These are phyloP conservation scores for Crepidotus variabilis DNA, from an alignment of 768 basidiomycete species.

Conservation along the genomic window DNA sequence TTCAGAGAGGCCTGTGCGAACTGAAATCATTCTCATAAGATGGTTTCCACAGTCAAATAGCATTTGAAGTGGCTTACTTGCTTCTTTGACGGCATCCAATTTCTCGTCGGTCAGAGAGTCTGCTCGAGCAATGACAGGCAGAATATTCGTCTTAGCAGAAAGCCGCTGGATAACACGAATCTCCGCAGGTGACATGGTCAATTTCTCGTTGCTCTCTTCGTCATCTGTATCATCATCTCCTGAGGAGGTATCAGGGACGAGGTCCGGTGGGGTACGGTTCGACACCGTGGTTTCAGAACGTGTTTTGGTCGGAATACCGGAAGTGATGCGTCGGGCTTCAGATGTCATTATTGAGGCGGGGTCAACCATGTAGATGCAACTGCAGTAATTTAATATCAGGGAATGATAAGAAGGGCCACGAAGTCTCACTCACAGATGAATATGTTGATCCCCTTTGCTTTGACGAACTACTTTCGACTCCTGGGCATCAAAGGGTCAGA, in stretches of 20 bases:
- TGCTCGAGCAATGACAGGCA: slow-evolving; percentile 76
- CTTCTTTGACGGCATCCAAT: slow-evolving; percentile 64
- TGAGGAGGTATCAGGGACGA: slow-evolving; percentile 50
- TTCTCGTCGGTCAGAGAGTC: slow-evolving; percentile 84
- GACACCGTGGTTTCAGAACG: slow-evolving; percentile 69
- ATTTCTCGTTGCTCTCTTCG: slow-evolving; percentile 42
- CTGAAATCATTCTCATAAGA: slow-evolving; percentile 17
- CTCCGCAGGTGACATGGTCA: slow-evolving; percentile 75
- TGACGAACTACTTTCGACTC: slow-evolving; percentile 87
- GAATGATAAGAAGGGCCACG: background rate
- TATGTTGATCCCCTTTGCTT: slow-evolving; percentile 86
- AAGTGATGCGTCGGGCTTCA: slow-evolving; percentile 45
- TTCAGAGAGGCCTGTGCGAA: slow-evolving; percentile 62
- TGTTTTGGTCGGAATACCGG: slow-evolving; percentile 47
- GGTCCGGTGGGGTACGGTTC: slow-evolving; percentile 46
- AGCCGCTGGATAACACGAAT: slow-evolving; percentile 77
- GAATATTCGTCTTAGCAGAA: slow-evolving; percentile 69
- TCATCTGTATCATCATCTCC: slow-evolving; percentile 39
- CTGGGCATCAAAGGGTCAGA: slow-evolving; percentile 30
- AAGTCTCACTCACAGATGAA: slow-evolving; percentile 65
- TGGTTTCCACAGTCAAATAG: no score
- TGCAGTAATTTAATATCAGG: slow-evolving; percentile 19
- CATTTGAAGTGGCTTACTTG: slow-evolving; percentile 28
- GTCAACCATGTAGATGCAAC: slow-evolving; percentile 85
- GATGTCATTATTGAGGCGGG: slow-evolving; percentile 64